Percentiles rank a stretch among this genome's conserved stretches.
These are phyloP conservation scores for Geranium incanum DNA, from an alignment of 441 rosid species.

Conservation along the genomic window DNA sequence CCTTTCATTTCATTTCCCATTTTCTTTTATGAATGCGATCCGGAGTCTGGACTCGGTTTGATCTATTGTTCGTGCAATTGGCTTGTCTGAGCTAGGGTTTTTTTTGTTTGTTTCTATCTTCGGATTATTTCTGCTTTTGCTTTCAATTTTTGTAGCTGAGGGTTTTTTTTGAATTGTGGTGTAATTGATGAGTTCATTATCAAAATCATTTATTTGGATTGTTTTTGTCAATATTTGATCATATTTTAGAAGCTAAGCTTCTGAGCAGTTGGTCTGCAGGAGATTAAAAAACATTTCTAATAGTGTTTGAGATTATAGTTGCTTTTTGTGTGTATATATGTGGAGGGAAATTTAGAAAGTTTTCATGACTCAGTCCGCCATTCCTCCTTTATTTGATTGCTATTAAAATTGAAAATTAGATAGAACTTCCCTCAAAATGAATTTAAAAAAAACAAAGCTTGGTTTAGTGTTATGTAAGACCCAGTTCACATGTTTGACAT, in stretches of 20 bases:
- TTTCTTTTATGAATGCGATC: not conserved
- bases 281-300: not conserved
- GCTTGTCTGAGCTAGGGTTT: not conserved
- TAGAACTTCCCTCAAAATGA: not conserved
- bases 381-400: not conserved
- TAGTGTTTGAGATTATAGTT: not conserved
- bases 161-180: not conserved
- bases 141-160: not conserved
- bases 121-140: not conserved
- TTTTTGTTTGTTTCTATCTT: not conserved
- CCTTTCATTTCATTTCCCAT: slow-evolving; percentile 8
- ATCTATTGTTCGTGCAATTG: not conserved
- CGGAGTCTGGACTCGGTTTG: slow-evolving; percentile 4
- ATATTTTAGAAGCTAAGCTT: not conserved
- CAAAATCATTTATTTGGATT: not conserved
- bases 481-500: not conserved
- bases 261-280: not conserved
- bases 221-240: not conserved
- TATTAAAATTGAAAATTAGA: not conserved
- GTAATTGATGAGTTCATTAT: not conserved
- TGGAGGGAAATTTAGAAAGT: not conserved
- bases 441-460: not conserved
- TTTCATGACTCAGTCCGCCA: too few species aligned
- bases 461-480: not conserved
- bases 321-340: not conserved